phyloP scores from a whole-genome alignment of 306 rosid species.

The Quillaja saponaria region DNA sequence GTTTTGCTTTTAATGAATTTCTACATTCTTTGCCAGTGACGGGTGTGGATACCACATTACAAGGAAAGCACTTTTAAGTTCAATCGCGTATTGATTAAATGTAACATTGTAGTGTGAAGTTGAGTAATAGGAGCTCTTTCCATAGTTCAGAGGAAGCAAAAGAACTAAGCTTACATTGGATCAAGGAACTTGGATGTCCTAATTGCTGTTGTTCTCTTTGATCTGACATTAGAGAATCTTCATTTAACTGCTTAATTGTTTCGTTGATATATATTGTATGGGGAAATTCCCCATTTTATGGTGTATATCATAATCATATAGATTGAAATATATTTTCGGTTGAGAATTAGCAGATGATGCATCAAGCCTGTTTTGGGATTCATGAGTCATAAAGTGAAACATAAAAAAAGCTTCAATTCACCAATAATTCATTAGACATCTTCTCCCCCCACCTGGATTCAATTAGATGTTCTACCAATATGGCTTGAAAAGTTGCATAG shows the following conservation, averaged over 20 bases:
- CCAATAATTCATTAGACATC: no score
- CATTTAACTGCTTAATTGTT: neutral
- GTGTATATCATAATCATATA: constrained; percentile 14
- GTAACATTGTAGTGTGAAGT: constrained; percentile 29
- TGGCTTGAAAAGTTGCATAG: no score
- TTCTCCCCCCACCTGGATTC: no score
- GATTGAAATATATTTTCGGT: no score
- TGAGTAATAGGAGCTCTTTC: constrained; percentile 23
- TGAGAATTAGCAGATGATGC: no score
- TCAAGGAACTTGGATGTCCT: constrained; percentile 20
- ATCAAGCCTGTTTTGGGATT: no score
- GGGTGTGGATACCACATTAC: constrained; percentile 25
- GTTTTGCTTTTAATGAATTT: no score
- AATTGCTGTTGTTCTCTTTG: constrained; percentile 15
- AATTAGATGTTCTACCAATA: no score
- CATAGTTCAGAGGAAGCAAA: constrained; percentile 12
- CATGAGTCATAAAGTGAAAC: no score
- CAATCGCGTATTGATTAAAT: constrained; percentile 8
- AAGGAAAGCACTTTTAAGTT: constrained; percentile 2
- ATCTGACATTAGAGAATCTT: constrained; percentile 7
- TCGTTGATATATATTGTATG: no score
- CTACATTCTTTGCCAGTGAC: constrained; percentile 18
- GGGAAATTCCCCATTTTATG: constrained; percentile 5
- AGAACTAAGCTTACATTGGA: constrained; percentile 16
- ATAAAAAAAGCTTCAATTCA: no score